Evolutionary conservation across 306 rosid genomes (phyloP).

Genomic region (Fragaria iinumae): DNA sequence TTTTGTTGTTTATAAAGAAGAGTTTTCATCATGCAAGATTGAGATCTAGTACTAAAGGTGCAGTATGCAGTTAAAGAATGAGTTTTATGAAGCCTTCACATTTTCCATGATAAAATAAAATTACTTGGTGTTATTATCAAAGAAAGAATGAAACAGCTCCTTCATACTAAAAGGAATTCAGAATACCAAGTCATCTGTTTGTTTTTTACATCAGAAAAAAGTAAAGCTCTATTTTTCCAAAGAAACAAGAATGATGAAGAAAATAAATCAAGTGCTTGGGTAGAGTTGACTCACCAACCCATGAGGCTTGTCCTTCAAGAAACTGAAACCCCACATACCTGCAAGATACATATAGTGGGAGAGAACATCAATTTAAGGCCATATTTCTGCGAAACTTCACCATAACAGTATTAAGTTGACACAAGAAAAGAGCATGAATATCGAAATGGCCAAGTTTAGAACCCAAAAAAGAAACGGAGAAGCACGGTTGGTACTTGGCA

Average conservation of each 20-base stretch:
- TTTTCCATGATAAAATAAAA: neutral
- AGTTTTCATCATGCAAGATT: neutral
- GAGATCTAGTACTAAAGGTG: neutral
- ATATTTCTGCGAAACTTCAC: constrained; percentile 17
- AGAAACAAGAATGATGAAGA: constrained; percentile 7
- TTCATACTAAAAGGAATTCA: neutral
- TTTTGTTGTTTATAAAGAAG: neutral
- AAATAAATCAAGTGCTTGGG: constrained; percentile 44
- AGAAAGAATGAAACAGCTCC: neutral
- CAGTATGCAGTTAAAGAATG: constrained; percentile 3
- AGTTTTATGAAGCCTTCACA: constrained; percentile 4
- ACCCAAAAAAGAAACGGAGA: neutral
- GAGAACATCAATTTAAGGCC: constrained; percentile 18
- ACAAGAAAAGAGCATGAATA: neutral
- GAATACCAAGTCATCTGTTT: neutral
- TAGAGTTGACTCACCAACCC: constrained; percentile 44
- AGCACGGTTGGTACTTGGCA: neutral
- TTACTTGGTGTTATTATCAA: neutral
- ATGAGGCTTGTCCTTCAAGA: constrained; percentile 50
- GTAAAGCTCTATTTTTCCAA: neutral
- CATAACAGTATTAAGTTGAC: neutral
- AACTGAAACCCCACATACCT: constrained; percentile 87
- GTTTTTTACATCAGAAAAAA: neutral
- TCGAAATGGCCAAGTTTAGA: neutral
- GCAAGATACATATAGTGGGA: constrained; percentile 25